Conservation (phyloP, 2,329 filamentous ascomycete species). For the Dothistroma septosporum region DNA sequence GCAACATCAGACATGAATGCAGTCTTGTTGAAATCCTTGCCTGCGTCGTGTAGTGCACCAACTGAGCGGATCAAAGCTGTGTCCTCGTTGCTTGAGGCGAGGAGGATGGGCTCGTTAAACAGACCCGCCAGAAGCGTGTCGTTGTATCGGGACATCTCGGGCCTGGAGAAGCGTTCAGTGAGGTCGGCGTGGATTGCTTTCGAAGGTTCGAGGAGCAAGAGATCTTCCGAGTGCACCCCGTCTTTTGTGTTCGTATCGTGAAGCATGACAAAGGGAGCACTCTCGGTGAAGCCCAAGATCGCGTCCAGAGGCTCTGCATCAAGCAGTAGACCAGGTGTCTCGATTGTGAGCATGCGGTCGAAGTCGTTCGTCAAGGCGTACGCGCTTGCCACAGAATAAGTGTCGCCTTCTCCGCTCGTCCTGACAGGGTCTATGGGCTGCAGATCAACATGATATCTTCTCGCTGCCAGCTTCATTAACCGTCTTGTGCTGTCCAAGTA, state of each 20-base stretch:
- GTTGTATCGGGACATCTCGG: conserved; percentile 19
- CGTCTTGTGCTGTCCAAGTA: conserved; percentile 43
- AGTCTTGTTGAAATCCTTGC: conserved; percentile 42
- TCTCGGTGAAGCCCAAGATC: conserved; percentile 32
- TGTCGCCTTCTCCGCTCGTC: conserved; percentile 26
- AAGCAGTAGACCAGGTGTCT: conserved; percentile 44
- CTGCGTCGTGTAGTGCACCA: conserved; percentile 28
- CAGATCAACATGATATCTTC: conserved; percentile 44
- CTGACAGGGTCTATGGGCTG: conserved; percentile 41
- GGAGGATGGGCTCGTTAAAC: conserved; percentile 27
- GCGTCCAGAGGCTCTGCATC: conserved; percentile 46
- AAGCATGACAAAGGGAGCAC: conserved; percentile 30
- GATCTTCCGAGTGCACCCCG: conserved; percentile 32
- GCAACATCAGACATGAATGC: conserved; percentile 41
- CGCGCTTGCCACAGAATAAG: conserved; percentile 44
- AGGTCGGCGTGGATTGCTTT: conserved; percentile 19
- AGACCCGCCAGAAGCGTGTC: conserved; percentile 32
- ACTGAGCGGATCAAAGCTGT: conserved; percentile 31
- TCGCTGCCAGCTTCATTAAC: conserved; percentile 43
- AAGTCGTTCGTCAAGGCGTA: conserved; percentile 42
- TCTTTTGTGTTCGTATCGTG: conserved; percentile 26
- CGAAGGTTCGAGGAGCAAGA: conserved; percentile 33
- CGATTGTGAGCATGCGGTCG: conserved; percentile 44
- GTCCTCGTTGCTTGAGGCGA: conserved; percentile 24
- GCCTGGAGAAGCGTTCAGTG: conserved; percentile 12